These are phyloP conservation scores for Rhododendron ovatum DNA, from an alignment of 148 eudicot genomes.

Conservation along the genomic window DNA sequence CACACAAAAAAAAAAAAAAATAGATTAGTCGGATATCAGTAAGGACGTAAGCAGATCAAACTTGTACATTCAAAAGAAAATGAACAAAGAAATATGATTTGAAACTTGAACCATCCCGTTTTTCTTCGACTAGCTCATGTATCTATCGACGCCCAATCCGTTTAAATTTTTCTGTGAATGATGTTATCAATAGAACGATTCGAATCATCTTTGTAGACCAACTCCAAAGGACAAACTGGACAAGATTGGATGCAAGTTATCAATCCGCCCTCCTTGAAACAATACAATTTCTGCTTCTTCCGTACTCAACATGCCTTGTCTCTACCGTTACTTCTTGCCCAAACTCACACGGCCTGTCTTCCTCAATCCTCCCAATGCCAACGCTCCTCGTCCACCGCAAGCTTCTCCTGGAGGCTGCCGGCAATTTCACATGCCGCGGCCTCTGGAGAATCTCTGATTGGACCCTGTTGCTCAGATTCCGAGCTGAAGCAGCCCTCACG, in stretches of 20 bases:
- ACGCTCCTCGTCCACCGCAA: conserved; percentile 16
- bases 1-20: neutral
- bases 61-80: neutral
- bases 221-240: neutral
- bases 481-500: neutral
- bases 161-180: neutral
- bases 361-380: conserved; percentile 33
- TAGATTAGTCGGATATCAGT: neutral
- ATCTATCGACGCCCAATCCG: neutral
- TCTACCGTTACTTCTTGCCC: conserved; percentile 8
- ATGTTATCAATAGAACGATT: neutral
- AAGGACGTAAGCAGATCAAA: neutral
- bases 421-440: neutral
- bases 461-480: neutral
- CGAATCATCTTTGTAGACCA: neutral
- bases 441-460: conserved; percentile 15
- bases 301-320: neutral
- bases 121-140: neutral
- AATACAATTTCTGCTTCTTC: neutral
- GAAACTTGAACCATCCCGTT: neutral
- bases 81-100: neutral
- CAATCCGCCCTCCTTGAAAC: neutral
- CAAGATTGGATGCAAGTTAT: too few relatives aligned
- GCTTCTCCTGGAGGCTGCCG: neutral
- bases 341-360: conserved; percentile 28